Conservation (phyloP, 75 land plant species). For the Larix kaempferi region DNA sequence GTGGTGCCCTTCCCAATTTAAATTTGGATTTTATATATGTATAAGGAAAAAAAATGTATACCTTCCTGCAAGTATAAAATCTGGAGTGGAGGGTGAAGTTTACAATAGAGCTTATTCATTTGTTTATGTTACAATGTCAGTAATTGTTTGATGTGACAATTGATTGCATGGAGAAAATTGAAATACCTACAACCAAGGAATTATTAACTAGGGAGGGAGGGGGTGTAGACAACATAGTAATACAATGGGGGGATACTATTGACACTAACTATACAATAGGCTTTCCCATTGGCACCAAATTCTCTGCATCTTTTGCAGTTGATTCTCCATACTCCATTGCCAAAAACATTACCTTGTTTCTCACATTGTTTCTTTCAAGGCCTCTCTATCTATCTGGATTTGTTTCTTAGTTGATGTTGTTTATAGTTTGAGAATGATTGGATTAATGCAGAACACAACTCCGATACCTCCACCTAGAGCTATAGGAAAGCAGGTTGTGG, state of each 20-base stretch:
- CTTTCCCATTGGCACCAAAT: constrained; percentile 63
- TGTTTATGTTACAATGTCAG: not conserved
- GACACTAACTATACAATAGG: constrained; percentile 54
- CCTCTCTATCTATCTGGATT: not conserved
- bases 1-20: no score
- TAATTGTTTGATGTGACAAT: not conserved
- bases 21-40: no score
- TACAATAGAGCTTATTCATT: not conserved
- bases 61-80: no score
- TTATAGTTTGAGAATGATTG: not conserved
- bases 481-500: constrained; percentile 69
- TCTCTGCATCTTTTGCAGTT: constrained; percentile 84
- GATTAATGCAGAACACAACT: constrained; percentile 53
- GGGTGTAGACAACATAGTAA: constrained; percentile 64
- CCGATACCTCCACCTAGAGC: constrained; percentile 68
- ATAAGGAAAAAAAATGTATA: no score
- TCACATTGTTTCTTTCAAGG: not conserved
- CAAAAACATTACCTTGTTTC: constrained; percentile 61
- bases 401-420: not conserved
- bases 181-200: constrained; percentile 51
- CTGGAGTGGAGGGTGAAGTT: no score
- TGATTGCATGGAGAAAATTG: constrained; percentile 73
- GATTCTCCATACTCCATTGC: constrained; percentile 84
- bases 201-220: constrained; percentile 78
- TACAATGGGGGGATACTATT: constrained; percentile 80